Percentiles rank a stretch among this genome's conserved stretches.
phyloP scores from a whole-genome alignment of 2,329 filamentous ascomycete genomes.

The Aspergillus pseudoterreus region DNA sequence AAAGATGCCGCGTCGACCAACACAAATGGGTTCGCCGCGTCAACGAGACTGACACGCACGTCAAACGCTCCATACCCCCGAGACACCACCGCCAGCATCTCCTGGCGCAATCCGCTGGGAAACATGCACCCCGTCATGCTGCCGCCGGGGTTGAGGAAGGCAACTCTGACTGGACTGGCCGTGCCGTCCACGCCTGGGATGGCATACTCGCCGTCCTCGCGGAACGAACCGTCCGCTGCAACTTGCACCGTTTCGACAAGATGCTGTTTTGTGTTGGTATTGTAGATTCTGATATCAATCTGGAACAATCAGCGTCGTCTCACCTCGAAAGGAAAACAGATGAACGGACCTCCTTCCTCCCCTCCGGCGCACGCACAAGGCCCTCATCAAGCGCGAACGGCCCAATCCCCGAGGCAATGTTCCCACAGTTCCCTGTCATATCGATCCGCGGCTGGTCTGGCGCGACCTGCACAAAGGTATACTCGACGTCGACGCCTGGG shows the following conservation, averaged over 20 bases:
- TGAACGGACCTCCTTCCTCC: background rate
- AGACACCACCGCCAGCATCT: slow-evolving; percentile 23
- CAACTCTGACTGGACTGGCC: slow-evolving; percentile 53
- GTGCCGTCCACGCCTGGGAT: slow-evolving; percentile 60
- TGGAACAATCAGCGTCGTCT: slow-evolving; percentile 19
- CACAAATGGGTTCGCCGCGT: slow-evolving; percentile 60
- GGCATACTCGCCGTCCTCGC: slow-evolving; percentile 48
- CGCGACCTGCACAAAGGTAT: slow-evolving; percentile 66
- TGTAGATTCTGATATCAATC: slow-evolving; percentile 57
- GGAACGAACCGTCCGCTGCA: slow-evolving; percentile 41
- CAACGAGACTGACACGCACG: slow-evolving; percentile 51
- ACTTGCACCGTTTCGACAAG: slow-evolving; percentile 55
- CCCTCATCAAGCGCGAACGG: slow-evolving; percentile 58
- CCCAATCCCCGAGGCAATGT: slow-evolving; percentile 63
- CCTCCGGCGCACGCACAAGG: slow-evolving; percentile 32
- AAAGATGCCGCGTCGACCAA: slow-evolving; percentile 55
- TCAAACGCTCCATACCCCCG: slow-evolving; percentile 41
- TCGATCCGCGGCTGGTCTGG: slow-evolving; percentile 58
- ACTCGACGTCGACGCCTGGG: slow-evolving; percentile 56
- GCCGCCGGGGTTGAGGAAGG: slow-evolving; percentile 58
- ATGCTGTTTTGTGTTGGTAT: slow-evolving; percentile 64
- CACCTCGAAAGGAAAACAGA: slow-evolving; percentile 11
- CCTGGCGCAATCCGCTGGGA: slow-evolving; percentile 50
- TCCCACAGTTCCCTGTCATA: slow-evolving; percentile 66
- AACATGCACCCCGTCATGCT: slow-evolving; percentile 59